phyloP scores from a whole-genome alignment of 1,139 yeast genomes.

The Suhomyces coccinellae region DNA sequence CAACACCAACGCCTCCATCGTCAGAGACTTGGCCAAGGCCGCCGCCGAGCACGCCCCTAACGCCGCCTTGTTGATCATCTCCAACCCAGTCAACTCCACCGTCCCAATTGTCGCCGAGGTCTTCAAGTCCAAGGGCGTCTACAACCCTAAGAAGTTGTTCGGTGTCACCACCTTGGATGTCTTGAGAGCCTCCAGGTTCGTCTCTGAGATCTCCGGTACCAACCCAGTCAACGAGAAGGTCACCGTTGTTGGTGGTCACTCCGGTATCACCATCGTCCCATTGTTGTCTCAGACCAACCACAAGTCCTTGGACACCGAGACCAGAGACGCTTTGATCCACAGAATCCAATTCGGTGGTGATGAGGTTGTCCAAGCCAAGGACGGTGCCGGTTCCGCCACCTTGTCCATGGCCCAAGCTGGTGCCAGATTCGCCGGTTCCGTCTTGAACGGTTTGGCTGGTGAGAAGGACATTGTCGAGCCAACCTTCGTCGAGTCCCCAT shows the following conservation, averaged over 20 bases:
- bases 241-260: constrained; percentile 95
- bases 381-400: constrained; percentile 94
- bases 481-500: constrained; percentile 48
- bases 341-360: constrained; percentile 97
- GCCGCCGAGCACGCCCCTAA: constrained; percentile 73
- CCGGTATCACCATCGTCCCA: constrained; percentile 94
- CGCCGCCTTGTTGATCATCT: constrained; percentile 76
- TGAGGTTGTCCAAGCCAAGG: constrained; percentile 93
- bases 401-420: constrained; percentile 97
- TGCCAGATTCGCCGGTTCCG: constrained; percentile 68
- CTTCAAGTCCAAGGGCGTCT: constrained; percentile 69
- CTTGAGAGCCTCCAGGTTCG: constrained; percentile 84
- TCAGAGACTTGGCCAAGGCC: constrained; percentile 77
- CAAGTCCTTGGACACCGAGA: constrained; percentile 49
- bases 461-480: constrained; percentile 51
- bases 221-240: constrained; percentile 63
- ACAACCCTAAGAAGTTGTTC: constrained; percentile 77
- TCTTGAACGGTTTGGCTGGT: constrained; percentile 57
- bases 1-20: constrained; percentile 90
- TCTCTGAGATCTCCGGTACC: constrained; percentile 35
- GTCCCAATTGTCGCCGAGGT: constrained; percentile 92
- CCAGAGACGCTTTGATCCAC: constrained; percentile 70
- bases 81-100: constrained; percentile 95
- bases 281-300: constrained; percentile 68
- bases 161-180: constrained; percentile 94